Evolutionary conservation across 306 rosid genomes (phyloP), one percentile per base, ranked within the genome.

Genomic region (Quercus bicolor): DNA sequence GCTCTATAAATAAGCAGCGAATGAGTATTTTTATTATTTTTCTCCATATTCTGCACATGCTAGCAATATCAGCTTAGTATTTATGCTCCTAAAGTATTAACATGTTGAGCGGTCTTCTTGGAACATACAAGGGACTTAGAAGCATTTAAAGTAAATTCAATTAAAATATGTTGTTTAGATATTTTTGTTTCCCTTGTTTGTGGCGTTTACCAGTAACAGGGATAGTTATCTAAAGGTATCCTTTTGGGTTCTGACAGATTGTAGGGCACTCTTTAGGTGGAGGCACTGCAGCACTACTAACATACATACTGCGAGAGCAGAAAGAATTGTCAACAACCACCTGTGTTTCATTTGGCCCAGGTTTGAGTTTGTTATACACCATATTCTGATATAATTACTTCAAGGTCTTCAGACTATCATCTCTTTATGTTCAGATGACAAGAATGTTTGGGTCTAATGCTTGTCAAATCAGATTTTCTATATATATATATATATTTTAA

Each of bases 241-340:
- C 56, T 15, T 37, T 26, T 79, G 34, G 57, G 48, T 79, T 54
- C 51, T 51, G 33, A 40, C 82, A 95, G 98, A 88, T 95, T 82
- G 97, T 95, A 48, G 98, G 98, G 60, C 98, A 95, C 80, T 95
- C 98, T 59, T 89, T 95, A 89, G 98, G 98, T 61, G 98, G 98
- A 82, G 98, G 98, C 77, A 95, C 98, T 53, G 98, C 98, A 21
- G 98, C 97, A 66, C 91, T 95, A 80, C 86, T 95, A 72, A 95
- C 98, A 21, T 92, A 91, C 81, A 89, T 93, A 77, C 82, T 95
- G 85, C 87, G 98, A 79, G 98, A 95, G 90, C 89, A 82, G 84
- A 92, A 87, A 85, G 97, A 92, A 80, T 82, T 95, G 20, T 91
- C 96, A 4, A 75, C 87, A 33, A 72, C 98, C 65, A 84, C 87